Evolutionary conservation across 805 yeast genomes (phyloP).

Genomic region (Candida xyloterini): DNA sequence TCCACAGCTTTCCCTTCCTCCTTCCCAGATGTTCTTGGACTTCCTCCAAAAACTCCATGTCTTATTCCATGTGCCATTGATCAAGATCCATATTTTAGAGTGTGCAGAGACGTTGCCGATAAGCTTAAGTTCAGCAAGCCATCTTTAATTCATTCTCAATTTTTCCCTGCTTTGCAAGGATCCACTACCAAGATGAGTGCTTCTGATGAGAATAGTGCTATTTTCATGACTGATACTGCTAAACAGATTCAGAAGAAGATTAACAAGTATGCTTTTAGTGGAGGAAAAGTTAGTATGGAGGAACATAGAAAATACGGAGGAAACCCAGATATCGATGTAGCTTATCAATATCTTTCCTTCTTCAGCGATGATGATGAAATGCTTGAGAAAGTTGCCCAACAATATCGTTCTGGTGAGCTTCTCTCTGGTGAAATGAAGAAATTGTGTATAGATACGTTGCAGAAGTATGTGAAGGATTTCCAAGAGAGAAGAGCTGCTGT

Average conservation of each 20-base stretch:
- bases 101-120: conserved; percentile 95
- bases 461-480: conserved; percentile 73
- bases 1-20: conserved; percentile 95
- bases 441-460: conserved; percentile 75
- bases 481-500: conserved; percentile 74
- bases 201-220: conserved; percentile 83
- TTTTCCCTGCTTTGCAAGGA: conserved; percentile 98
- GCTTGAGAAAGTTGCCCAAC: conserved; percentile 55
- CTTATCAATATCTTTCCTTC: conserved; percentile 88
- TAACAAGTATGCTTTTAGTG: conserved; percentile 94
- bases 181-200: conserved; percentile 97
- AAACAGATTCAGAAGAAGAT: conserved; percentile 91
- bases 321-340: conserved; percentile 91
- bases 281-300: conserved; percentile 84
- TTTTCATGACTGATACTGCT: conserved; percentile 92
- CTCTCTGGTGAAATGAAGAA: conserved; percentile 93
- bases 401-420: conserved; percentile 75
- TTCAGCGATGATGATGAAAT: conserved; percentile 86
- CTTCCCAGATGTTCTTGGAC: conserved; percentile 87
- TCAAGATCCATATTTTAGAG: conserved; percentile 97
- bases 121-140: conserved; percentile 90
- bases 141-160: conserved; percentile 86
- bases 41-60: conserved; percentile 89
- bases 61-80: conserved; percentile 98
- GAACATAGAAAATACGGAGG: conserved; percentile 92